Evolutionary conservation across 257 asterid species (phyloP).

Genomic region (Ilex asprella): DNA sequence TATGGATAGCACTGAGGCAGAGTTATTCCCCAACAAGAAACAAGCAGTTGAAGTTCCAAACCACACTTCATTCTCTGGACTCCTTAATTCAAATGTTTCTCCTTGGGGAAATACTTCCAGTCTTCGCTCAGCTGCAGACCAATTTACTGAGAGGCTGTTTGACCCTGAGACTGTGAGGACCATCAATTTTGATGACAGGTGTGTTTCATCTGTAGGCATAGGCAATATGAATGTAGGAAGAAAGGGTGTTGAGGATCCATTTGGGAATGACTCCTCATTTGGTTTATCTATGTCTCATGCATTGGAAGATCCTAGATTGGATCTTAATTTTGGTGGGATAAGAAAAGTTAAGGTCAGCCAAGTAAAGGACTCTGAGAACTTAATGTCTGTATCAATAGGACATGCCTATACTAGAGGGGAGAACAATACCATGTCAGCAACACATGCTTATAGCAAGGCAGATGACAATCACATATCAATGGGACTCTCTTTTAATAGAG

Average conservation of each 20-base stretch:
- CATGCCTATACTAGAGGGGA: slow-evolving; percentile 14
- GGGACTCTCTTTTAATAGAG: slow-evolving; percentile 19
- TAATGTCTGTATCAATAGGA: slow-evolving; percentile 13
- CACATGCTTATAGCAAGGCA: slow-evolving; percentile 16
- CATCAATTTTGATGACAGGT: slow-evolving; percentile 14
- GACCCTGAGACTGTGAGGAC: slow-evolving; percentile 15
- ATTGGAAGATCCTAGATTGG: slow-evolving; percentile 17
- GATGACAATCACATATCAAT: slow-evolving; percentile 11
- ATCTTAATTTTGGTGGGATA: slow-evolving; percentile 19
- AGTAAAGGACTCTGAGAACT: slow-evolving; percentile 21
- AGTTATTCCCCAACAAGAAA: slow-evolving; percentile 20
- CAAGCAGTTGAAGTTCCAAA: slow-evolving; percentile 17
- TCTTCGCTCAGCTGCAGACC: slow-evolving; percentile 12
- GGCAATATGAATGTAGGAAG: slow-evolving; percentile 10
- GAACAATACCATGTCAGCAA: slow-evolving; percentile 6
- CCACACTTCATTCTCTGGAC: slow-evolving; percentile 19
- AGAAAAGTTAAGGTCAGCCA: slow-evolving; percentile 22
- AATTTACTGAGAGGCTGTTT: slow-evolving; percentile 16
- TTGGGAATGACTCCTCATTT: slow-evolving; percentile 18
- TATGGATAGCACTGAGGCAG: slow-evolving; percentile 23
- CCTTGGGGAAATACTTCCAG: slow-evolving; percentile 14
- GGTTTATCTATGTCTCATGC: slow-evolving; percentile 22
- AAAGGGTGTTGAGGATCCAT: slow-evolving; percentile 17
- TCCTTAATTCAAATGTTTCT: slow-evolving; percentile 14
- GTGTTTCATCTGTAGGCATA: slow-evolving; percentile 16